A percentile compares a stretch with the other conserved stretches of the same genome.
phyloP scores from a whole-genome alignment of 169 alveolate genomes.

The Plasmodium fragile region DNA sequence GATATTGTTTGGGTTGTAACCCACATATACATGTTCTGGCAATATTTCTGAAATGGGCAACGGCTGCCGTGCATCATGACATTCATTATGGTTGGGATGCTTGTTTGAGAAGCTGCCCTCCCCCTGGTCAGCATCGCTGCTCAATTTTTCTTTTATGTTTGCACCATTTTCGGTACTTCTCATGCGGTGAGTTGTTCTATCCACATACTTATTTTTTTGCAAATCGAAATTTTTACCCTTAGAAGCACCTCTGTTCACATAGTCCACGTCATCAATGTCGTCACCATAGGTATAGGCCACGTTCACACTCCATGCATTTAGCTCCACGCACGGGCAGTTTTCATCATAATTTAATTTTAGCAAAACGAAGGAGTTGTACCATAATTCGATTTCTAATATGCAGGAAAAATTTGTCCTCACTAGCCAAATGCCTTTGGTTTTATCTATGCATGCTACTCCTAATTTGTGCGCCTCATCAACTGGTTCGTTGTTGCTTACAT shows the following conservation, averaged over 20 bases:
- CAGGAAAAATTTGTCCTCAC: constrained; percentile 39
- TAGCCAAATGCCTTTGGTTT: constrained; percentile 53
- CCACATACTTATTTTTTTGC: constrained; percentile 31
- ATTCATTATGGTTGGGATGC: not conserved
- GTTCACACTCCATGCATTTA: constrained; percentile 62
- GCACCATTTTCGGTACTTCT: not conserved
- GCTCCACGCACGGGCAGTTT: constrained; percentile 10
- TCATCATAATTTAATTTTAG: constrained; percentile 56
- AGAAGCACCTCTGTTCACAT: not conserved
- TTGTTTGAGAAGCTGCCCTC: not conserved
- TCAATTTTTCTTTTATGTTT: not conserved
- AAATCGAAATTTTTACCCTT: constrained; percentile 11
- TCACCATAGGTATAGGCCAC: constrained; percentile 76
- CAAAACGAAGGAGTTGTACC: constrained; percentile 72
- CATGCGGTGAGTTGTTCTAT: not conserved
- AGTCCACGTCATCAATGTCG: constrained; percentile 69
- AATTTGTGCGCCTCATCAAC: not conserved
- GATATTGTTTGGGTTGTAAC: constrained; percentile 52
- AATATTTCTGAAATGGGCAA: constrained; percentile 55
- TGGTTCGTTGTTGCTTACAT: not conserved
- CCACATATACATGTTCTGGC: constrained; percentile 72
- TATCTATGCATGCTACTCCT: constrained; percentile 7
- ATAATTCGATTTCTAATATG: constrained; percentile 51
- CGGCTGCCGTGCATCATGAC: not conserved
- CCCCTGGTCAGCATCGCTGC: not conserved